These are phyloP conservation scores for Phycomyces nitens DNA, from an alignment of 192 early-diverging fungal species.

Conservation along the genomic window DNA sequence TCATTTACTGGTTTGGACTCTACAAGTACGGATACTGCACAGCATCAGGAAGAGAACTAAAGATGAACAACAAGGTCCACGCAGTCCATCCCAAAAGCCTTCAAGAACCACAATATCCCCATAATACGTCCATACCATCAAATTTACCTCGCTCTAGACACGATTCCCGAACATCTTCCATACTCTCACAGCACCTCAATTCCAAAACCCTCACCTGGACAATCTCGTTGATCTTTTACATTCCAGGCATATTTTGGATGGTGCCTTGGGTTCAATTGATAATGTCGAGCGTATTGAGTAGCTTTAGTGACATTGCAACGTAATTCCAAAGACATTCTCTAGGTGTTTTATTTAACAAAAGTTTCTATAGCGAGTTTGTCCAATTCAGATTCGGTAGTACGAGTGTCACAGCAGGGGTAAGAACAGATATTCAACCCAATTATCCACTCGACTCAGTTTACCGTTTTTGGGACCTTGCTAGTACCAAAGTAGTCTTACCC, in stretches of 20 bases:
- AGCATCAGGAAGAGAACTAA: slow-evolving; percentile 14
- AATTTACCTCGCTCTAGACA: too few relatives aligned
- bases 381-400: slow-evolving; percentile 27
- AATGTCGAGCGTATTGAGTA: slow-evolving; percentile 33
- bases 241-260: slow-evolving; percentile 30
- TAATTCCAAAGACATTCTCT: not conserved
- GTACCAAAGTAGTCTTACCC: slow-evolving; percentile 47
- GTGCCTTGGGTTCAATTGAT: slow-evolving; percentile 25
- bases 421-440: not conserved
- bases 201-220: slow-evolving; percentile 6
- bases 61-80: not conserved
- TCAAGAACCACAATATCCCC: too few relatives aligned
- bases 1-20: slow-evolving; percentile 46
- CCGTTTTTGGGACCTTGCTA: not conserved
- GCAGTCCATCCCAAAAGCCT: too few relatives aligned
- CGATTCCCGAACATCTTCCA: too few relatives aligned
- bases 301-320: slow-evolving; percentile 31
- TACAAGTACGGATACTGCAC: slow-evolving; percentile 19
- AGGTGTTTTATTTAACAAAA: not conserved
- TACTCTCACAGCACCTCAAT: too few relatives aligned
- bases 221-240: slow-evolving; percentile 13
- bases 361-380: slow-evolving; percentile 14
- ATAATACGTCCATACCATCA: too few relatives aligned
- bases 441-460: not conserved
- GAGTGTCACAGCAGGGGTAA: slow-evolving; percentile 28